Evolutionary conservation across 306 rosid genomes (phyloP).

Genomic region (Aeschynomene evenia): DNA sequence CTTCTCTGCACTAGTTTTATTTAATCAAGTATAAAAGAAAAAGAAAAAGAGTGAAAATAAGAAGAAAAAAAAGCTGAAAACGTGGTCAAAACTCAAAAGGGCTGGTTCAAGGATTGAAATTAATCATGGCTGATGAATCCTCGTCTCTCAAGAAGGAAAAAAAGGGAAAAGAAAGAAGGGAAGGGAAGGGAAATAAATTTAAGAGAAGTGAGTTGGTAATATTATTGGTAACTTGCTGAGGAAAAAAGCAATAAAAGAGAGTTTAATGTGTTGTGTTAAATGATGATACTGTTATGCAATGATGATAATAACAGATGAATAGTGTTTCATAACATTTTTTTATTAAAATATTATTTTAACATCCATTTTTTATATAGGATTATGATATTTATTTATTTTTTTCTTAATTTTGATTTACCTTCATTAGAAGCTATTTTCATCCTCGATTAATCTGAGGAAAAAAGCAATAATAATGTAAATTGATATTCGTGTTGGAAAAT

Average conservation of each 20-base stretch:
- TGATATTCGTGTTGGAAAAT: neutral
- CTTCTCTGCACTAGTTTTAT: conserved; percentile 1
- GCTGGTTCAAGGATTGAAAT: conserved; percentile 1
- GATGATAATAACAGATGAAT: conserved; percentile 10
- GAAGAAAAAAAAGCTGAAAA: neutral
- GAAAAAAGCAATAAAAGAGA: conserved; percentile 14
- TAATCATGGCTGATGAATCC: conserved; percentile 10
- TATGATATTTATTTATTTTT: too few species aligned
- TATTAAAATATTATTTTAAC: too few species aligned
- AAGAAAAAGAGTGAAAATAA: neutral
- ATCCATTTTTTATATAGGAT: too few species aligned
- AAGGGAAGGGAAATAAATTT: neutral
- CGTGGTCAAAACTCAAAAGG: neutral
- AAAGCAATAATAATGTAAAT: too few species aligned
- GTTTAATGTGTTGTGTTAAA: neutral
- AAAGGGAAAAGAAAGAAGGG: neutral
- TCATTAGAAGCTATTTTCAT: too few species aligned
- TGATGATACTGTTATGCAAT: neutral
- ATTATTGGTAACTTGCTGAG: conserved; percentile 4
- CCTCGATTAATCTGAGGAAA: too few species aligned
- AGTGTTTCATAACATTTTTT: too few species aligned
- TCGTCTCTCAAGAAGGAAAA: neutral
- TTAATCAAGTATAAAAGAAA: neutral
- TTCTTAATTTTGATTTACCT: too few species aligned
- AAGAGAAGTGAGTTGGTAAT: conserved; percentile 18